Evolutionary conservation across 768 basidiomycete genomes (phyloP).

Genomic region (Exidia glandulosa): DNA sequence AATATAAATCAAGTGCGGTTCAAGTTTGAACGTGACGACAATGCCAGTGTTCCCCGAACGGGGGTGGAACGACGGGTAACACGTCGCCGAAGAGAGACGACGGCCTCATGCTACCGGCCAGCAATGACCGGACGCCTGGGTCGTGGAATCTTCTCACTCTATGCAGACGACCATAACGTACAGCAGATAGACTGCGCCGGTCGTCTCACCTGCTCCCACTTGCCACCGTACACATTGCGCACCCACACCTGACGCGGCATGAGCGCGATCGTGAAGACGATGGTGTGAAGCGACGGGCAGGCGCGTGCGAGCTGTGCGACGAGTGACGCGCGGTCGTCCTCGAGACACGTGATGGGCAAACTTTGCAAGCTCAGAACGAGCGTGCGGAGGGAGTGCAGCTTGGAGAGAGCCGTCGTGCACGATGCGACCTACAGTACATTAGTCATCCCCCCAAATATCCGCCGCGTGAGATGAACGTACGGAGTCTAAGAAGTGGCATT

Average conservation of each 20-base stretch:
- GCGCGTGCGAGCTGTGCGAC: not conserved
- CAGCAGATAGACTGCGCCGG: not conserved
- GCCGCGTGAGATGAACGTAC: not conserved
- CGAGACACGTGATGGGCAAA: not conserved
- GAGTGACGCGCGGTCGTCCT: not conserved
- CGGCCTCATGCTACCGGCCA: too few relatives aligned
- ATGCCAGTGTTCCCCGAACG: too few relatives aligned
- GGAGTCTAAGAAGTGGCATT: not conserved
- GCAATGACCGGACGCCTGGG: too few relatives aligned
- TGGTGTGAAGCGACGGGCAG: not conserved
- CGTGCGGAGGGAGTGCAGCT: not conserved
- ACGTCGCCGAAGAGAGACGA: too few relatives aligned
- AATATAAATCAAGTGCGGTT: too few relatives aligned
- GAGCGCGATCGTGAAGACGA: not conserved
- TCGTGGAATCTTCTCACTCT: too few relatives aligned
- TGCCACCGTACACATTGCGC: not conserved
- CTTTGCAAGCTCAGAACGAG: not conserved
- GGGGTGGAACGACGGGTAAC: too few relatives aligned
- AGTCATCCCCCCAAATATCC: not conserved
- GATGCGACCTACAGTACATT: not conserved
- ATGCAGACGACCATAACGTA: not conserved
- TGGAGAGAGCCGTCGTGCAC: not conserved
- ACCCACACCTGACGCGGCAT: not conserved
- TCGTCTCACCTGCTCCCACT: not conserved
- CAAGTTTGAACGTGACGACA: too few relatives aligned